Percentiles rank a stretch among this genome's conserved stretches.
These are phyloP conservation scores for Zygosaccharomyces siamensis DNA, from an alignment of 805 yeast species.

Conservation along the genomic window DNA sequence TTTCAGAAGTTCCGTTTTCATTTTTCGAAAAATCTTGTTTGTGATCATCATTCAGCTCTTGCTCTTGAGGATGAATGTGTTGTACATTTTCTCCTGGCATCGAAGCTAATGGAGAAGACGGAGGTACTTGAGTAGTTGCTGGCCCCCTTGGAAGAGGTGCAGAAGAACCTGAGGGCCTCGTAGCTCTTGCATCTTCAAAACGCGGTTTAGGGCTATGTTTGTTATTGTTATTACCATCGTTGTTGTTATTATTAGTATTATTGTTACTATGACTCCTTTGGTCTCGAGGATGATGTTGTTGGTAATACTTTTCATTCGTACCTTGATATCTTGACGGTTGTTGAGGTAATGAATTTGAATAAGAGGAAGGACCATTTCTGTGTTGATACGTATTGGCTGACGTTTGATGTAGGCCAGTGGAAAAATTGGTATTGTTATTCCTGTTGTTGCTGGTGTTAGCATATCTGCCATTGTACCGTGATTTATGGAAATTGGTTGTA, in stretches of 20 bases:
- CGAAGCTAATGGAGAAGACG: neutral
- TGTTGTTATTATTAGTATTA: neutral
- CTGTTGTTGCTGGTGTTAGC: neutral
- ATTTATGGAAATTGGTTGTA: neutral
- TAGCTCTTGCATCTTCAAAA: neutral
- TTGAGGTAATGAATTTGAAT: neutral
- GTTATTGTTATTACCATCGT: neutral
- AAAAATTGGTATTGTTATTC: neutral
- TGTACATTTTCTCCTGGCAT: neutral
- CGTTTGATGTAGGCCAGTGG: neutral
- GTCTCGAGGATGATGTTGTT: conserved; percentile 2
- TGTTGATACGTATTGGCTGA: neutral
- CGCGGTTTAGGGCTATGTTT: neutral
- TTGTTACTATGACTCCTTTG: neutral
- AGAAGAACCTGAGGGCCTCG: neutral
- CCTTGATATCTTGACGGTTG: conserved; percentile 12
- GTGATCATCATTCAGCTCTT: neutral
- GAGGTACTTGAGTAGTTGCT: neutral
- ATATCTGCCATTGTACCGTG: conserved; percentile 5
- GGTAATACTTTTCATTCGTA: conserved; percentile 3
- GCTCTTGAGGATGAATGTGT: neutral
- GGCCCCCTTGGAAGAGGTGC: neutral
- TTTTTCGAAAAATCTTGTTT: neutral
- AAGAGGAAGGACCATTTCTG: conserved; percentile 4
- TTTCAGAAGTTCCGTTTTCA: neutral